phyloP scores from a whole-genome alignment of 2,329 filamentous ascomycete species.

The Trematosphaeria pertusa region DNA sequence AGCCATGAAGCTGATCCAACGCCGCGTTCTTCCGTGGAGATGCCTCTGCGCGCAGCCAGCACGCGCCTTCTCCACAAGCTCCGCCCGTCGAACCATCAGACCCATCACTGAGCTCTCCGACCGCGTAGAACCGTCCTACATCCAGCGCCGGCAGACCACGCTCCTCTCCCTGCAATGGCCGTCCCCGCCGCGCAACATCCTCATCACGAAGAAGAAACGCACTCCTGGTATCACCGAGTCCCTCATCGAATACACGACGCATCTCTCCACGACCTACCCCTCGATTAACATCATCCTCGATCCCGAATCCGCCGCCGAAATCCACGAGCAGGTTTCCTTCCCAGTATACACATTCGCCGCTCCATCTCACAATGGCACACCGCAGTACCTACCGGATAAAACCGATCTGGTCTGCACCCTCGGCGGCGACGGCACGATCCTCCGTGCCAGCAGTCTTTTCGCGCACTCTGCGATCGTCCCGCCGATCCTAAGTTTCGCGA shows the following conservation, averaged over 20 bases:
- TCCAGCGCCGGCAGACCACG: conserved; percentile 65
- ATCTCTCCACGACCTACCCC: conserved; percentile 82
- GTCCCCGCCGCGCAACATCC: conserved; percentile 70
- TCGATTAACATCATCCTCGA: conserved; percentile 85
- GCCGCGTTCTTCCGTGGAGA: conserved; percentile 34
- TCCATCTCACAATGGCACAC: conserved; percentile 46
- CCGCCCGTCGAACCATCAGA: conserved; percentile 29
- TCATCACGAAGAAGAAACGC: conserved; percentile 72
- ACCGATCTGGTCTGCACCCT: conserved; percentile 89
- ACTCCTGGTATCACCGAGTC: conserved; percentile 62
- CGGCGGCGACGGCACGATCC: conserved; percentile 90
- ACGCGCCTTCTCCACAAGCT: conserved; percentile 36
- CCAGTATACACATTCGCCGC: conserved; percentile 59
- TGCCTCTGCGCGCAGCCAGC: conserved; percentile 10
- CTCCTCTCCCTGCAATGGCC: conserved; percentile 73
- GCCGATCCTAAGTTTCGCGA: conserved; percentile 92
- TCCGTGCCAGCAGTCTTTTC: conserved; percentile 86
- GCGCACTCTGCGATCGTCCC: conserved; percentile 82
- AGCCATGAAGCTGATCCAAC: conserved; percentile 28
- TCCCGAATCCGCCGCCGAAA: conserved; percentile 71
- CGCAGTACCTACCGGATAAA: conserved; percentile 68
- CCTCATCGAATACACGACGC: conserved; percentile 66
- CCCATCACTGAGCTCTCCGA: conserved; percentile 41
- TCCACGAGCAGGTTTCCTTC: conserved; percentile 75
- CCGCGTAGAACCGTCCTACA: conserved; percentile 43